phyloP scores from a whole-genome alignment of 2,329 filamentous ascomycete species.

The Colletotrichum musae region DNA sequence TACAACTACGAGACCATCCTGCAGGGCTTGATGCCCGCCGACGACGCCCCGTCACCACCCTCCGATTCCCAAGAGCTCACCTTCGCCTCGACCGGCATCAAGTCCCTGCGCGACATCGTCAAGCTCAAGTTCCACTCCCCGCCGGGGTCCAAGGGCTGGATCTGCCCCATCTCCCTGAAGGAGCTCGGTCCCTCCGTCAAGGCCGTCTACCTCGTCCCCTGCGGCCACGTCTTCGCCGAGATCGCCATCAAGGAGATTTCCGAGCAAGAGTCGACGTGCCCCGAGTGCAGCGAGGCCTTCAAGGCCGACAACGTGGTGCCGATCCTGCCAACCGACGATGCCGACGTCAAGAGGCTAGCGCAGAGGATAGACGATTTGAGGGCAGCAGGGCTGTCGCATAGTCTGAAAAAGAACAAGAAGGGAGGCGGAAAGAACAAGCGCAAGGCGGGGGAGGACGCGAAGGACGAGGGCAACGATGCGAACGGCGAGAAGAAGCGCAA shows the following conservation, averaged over 20 bases:
- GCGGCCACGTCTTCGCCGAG: conserved; percentile 94
- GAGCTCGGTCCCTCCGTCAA: conserved; percentile 84
- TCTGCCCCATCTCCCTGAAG: conserved; percentile 91
- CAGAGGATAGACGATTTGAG: conserved; percentile 78
- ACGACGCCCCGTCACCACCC: conserved; percentile 46
- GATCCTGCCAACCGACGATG: conserved; percentile 79
- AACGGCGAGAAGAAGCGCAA: conserved; percentile 43
- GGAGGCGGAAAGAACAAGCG: conserved; percentile 80
- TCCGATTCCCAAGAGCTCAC: conserved; percentile 49
- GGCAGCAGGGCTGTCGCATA: conserved; percentile 83
- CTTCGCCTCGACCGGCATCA: conserved; percentile 73
- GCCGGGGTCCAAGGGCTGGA: conserved; percentile 67
- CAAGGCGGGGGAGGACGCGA: conserved; percentile 70
- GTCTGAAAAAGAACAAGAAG: conserved; percentile 84
- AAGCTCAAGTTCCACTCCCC: conserved; percentile 81
- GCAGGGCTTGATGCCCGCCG: conserved; percentile 66
- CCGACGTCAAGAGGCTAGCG: conserved; percentile 78
- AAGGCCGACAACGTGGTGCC: conserved; percentile 83
- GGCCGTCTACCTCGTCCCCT: conserved; percentile 92
- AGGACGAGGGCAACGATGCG: conserved; percentile 52
- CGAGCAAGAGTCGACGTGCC: conserved; percentile 72
- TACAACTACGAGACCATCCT: conserved; percentile 97
- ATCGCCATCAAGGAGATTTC: conserved; percentile 85
- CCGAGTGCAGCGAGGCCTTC: conserved; percentile 84
- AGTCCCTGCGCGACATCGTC: conserved; percentile 86